phyloP scores from a whole-genome alignment of 805 yeast species.

The Wickerhamomyces bisporus region DNA sequence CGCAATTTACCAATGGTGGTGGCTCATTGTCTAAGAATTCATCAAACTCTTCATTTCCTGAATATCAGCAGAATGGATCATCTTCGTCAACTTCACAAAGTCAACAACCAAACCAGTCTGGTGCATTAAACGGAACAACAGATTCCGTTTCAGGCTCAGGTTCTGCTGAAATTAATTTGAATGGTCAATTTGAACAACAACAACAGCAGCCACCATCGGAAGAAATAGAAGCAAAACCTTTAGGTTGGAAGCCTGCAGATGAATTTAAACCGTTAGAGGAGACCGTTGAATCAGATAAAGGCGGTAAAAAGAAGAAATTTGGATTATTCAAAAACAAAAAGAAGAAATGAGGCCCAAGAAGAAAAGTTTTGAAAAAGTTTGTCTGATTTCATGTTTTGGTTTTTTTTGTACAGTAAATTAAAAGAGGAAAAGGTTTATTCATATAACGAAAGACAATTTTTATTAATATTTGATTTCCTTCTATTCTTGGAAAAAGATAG shows the following conservation, averaged over 20 bases:
- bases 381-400: neutral
- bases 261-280: neutral
- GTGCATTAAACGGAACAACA: neutral
- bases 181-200: too few species aligned
- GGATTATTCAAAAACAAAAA: slow-evolving; percentile 16
- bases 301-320: slow-evolving; percentile 15
- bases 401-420: too few species aligned
- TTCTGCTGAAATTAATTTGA: too few species aligned
- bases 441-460: too few species aligned
- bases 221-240: slow-evolving; percentile 5
- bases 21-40: slow-evolving; percentile 4
- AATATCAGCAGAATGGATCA: slow-evolving; percentile 5
- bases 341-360: slow-evolving; percentile 1
- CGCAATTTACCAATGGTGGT: neutral
- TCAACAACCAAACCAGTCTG: slow-evolving; percentile 2
- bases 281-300: slow-evolving; percentile 1
- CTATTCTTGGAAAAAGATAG: too few species aligned
- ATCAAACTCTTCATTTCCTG: slow-evolving; percentile 6
- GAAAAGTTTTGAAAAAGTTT: neutral
- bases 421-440: too few species aligned
- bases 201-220: neutral
- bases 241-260: slow-evolving; percentile 6
- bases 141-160: too few species aligned
- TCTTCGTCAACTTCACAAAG: slow-evolving; percentile 1
- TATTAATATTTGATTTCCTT: too few species aligned